These are phyloP conservation scores for Penicillium desertorum DNA, from an alignment of 495 filamentous ascomycete species.

Conservation along the genomic window DNA sequence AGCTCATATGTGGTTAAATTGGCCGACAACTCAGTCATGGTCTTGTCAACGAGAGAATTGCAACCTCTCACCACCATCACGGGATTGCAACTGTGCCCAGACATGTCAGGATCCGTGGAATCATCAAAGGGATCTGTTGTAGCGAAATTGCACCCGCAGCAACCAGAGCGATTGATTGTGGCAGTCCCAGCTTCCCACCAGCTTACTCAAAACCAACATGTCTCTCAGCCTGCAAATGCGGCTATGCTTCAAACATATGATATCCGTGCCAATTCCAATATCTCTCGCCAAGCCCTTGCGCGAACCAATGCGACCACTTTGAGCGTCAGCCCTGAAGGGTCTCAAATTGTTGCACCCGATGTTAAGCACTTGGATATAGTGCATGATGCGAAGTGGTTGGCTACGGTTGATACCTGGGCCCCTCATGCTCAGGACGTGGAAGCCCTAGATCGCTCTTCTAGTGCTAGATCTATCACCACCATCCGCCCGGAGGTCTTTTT, in stretches of 20 bases:
- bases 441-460: conserved; percentile 38
- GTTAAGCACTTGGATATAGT: conserved; percentile 71
- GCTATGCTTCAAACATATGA: conserved; percentile 82
- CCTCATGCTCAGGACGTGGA: conserved; percentile 66
- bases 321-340: conserved; percentile 68
- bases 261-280: conserved; percentile 64
- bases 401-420: conserved; percentile 86
- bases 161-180: conserved; percentile 59
- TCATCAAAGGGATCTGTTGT: conserved; percentile 23
- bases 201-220: conserved; percentile 35
- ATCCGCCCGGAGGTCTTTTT: conserved; percentile 66
- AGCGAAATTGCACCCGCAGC: conserved; percentile 52
- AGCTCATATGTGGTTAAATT: conserved; percentile 78
- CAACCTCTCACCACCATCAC: conserved; percentile 75
- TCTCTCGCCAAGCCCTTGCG: conserved; percentile 82
- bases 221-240: conserved; percentile 32
- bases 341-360: conserved; percentile 68
- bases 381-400: conserved; percentile 83
- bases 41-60: conserved; percentile 85
- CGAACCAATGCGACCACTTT: conserved; percentile 82
- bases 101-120: conserved; percentile 15
- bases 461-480: conserved; percentile 19
- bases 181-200: conserved; percentile 54
- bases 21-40: conserved; percentile 85
- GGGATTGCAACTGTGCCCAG: conserved; percentile 66